Base-by-base conservation (phyloP, 1,284 basidiomycete species). In the Puccinia polysora region DNA sequence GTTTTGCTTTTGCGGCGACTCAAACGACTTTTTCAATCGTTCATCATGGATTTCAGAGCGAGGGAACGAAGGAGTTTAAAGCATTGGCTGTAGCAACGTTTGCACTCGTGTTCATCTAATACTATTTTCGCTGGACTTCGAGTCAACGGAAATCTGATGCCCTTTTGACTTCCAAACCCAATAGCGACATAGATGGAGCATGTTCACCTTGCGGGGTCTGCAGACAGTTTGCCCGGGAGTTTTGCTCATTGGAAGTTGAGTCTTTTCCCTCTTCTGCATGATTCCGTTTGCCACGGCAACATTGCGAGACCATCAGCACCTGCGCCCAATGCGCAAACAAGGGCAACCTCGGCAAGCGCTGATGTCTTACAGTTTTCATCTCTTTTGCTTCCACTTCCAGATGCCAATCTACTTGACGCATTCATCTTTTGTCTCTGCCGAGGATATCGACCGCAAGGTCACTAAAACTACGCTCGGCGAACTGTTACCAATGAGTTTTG, bases 141-240 rank as follows among this genome's bases (percentile, higher is more conserved):
- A n/a, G n/a, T 32, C 53, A 32, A 28, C 53, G 7, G 53, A 2
- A 25, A 56, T 28, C 36, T 23, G 0, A 10, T 20, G 8, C 14
- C n/a, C 20, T 2, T n/a, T 23, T 7, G 23, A 4, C 23, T 14
- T 38, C 23, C 14, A n/a, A 56, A 55, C 18, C 38, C 15, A 23
- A 28, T 56, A 72, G 70, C 36, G 70, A 72, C 32, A 64, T 72
- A 4, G 70, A 72, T 23, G 70, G 52, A 10, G 23, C 62, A 20
- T 72, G 70, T 20, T 56, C 70, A 43, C 70, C 70, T 36, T 72
- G 70, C 40, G 70, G 70, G 43, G 70, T 72, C 36, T 72, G 70
- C 52, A 34, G 68, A 53, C 68, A 71, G 55, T 62, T 71, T 32
- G 68, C 68, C n/a, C 32, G 68, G 30, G 68, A 71, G 50, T 71